These are phyloP conservation scores for Acidomyces sp. DNA, from an alignment of 495 filamentous ascomycete genomes.

Conservation along the genomic window DNA sequence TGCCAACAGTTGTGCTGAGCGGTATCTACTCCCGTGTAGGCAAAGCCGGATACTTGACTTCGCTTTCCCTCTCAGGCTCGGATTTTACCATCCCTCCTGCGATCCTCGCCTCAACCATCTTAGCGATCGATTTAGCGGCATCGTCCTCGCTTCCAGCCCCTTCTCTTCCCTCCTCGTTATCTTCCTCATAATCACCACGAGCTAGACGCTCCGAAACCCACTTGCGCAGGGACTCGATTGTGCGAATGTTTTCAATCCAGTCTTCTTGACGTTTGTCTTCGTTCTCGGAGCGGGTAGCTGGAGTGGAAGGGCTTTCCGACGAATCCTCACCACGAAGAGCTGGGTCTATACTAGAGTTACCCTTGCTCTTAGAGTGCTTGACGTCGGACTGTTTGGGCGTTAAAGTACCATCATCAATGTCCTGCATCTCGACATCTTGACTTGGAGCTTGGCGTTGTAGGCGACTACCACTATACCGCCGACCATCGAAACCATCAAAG, in stretches of 20 bases:
- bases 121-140: slow-evolving; percentile 2
- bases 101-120: slow-evolving; percentile 15
- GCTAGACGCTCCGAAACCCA: slow-evolving; percentile 54
- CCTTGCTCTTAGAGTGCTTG: slow-evolving; percentile 11
- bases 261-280: slow-evolving; percentile 45
- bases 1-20: neutral
- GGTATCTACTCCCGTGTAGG: neutral
- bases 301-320: slow-evolving; percentile 8
- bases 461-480: slow-evolving; percentile 75
- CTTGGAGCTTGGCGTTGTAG: slow-evolving; percentile 43
- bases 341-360: slow-evolving; percentile 19
- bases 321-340: slow-evolving; percentile 18
- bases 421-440: slow-evolving; percentile 14
- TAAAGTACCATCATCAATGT: slow-evolving; percentile 11
- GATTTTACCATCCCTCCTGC: slow-evolving; percentile 7
- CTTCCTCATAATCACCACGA: slow-evolving; percentile 43
- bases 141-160: neutral
- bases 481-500: slow-evolving; percentile 52
- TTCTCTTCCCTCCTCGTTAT: neutral
- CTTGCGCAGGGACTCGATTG: slow-evolving; percentile 60
- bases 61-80: neutral
- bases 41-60: neutral
- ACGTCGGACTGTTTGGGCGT: slow-evolving; percentile 11
- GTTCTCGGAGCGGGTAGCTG: slow-evolving; percentile 4
- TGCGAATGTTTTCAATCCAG: slow-evolving; percentile 75